Conservation (phyloP, 2,329 filamentous ascomycete species). For the Rutstroemia sp. region DNA sequence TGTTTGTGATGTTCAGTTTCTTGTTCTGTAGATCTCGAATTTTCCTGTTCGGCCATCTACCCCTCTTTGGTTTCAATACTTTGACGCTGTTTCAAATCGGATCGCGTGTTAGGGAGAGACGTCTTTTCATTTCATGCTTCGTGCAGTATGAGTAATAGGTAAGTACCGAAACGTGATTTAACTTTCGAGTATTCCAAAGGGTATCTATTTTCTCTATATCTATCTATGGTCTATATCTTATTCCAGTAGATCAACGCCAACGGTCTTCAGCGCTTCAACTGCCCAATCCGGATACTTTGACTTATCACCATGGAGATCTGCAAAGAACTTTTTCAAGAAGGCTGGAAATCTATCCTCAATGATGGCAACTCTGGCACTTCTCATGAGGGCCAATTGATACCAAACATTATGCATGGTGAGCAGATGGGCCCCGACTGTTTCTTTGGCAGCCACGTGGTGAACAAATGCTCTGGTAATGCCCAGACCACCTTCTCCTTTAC, state of each 20-base stretch:
- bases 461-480: conserved; percentile 84
- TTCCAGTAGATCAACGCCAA: conserved; percentile 67
- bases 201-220: conserved; percentile 3
- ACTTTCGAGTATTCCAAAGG: neutral
- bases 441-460: conserved; percentile 86
- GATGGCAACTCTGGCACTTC: conserved; percentile 65
- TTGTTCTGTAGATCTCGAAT: no score
- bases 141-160: neutral
- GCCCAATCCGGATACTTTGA: conserved; percentile 75
- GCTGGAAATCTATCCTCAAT: conserved; percentile 72
- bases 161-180: neutral
- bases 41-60: no score
- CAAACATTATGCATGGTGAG: conserved; percentile 95
- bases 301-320: conserved; percentile 59
- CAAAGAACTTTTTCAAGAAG: conserved; percentile 75
- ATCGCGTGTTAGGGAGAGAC: neutral
- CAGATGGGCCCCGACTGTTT: conserved; percentile 80
- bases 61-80: no score
- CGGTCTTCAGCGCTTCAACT: conserved; percentile 65
- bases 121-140: neutral
- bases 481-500: conserved; percentile 59
- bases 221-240: neutral
- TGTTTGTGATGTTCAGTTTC: no score
- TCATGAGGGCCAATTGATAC: conserved; percentile 84
- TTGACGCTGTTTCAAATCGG: no score